phyloP scores from a whole-genome alignment of 2,329 filamentous ascomycete species.

The Achaetomium macrosporum region DNA sequence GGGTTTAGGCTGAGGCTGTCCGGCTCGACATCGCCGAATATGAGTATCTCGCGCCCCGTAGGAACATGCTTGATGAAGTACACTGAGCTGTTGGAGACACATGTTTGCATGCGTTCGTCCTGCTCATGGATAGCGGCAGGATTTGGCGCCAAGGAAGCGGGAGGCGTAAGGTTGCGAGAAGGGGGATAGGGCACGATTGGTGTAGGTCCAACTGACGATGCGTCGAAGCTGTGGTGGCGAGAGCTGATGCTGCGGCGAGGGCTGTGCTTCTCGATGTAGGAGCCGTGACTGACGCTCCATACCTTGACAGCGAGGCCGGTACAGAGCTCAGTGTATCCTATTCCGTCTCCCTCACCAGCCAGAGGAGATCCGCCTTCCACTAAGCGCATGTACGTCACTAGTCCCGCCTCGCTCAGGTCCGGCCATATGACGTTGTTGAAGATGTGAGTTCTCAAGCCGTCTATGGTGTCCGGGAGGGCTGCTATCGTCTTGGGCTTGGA shows the following conservation, averaged over 20 bases:
- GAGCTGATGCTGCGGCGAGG: constrained; percentile 57
- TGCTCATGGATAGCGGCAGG: constrained; percentile 23
- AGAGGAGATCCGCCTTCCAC: constrained; percentile 84
- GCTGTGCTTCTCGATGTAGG: constrained; percentile 69
- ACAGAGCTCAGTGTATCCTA: constrained; percentile 82
- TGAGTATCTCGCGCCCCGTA: constrained; percentile 71
- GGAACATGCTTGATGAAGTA: constrained; percentile 81
- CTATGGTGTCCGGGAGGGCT: constrained; percentile 80
- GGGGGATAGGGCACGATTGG: constrained; percentile 22
- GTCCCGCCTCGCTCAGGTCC: constrained; percentile 86
- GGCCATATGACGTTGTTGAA: constrained; percentile 99
- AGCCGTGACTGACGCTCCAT: constrained; percentile 82
- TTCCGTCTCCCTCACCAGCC: constrained; percentile 70
- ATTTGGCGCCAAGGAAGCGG: constrained; percentile 20
- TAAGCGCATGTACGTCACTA: constrained; percentile 84
- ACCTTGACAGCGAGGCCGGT: constrained; percentile 86
- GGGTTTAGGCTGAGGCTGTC: constrained; percentile 78
- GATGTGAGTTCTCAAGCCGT: constrained; percentile 86
- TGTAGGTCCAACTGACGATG: constrained; percentile 25
- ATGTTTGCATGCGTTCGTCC: constrained; percentile 35
- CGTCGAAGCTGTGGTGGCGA: constrained; percentile 46
- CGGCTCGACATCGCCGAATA: constrained; percentile 94
- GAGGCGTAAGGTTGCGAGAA: constrained; percentile 23
- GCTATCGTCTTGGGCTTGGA: constrained; percentile 74
- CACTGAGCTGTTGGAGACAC: constrained; percentile 81